Percentiles rank a stretch among this genome's conserved stretches.
phyloP scores from a whole-genome alignment of 2,329 filamentous ascomycete genomes.

The Talaromyces marneffei region DNA sequence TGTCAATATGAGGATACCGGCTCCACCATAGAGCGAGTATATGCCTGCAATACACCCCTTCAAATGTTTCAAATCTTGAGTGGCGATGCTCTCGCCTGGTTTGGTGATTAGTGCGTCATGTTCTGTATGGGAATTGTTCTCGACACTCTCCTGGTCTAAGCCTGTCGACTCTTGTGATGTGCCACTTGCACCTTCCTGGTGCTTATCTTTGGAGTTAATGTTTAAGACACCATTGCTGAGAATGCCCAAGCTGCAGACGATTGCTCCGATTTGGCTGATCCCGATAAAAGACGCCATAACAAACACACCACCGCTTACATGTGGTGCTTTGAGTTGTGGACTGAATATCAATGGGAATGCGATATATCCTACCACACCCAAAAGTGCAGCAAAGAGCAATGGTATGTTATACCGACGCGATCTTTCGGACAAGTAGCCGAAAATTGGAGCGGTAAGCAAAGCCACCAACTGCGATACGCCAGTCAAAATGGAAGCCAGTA shows the following conservation, averaged over 20 bases:
- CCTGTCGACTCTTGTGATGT: background rate
- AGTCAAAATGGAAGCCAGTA: constrained; percentile 78
- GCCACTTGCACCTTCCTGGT: background rate
- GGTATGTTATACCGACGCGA: constrained; percentile 64
- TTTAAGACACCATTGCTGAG: constrained; percentile 72
- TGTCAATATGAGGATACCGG: constrained; percentile 82
- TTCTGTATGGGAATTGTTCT: constrained; percentile 18
- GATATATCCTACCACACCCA: constrained; percentile 73
- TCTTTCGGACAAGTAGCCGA: constrained; percentile 76
- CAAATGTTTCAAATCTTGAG: constrained; percentile 49
- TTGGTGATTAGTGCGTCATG: constrained; percentile 27
- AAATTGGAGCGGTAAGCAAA: constrained; percentile 75
- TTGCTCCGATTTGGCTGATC: constrained; percentile 90
- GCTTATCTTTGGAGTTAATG: constrained; percentile 15
- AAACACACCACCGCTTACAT: constrained; percentile 65
- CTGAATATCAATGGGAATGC: constrained; percentile 69
- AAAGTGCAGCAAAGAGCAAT: constrained; percentile 62
- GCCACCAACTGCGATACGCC: constrained; percentile 84
- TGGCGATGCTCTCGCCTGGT: constrained; percentile 18
- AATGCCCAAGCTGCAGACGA: constrained; percentile 89
- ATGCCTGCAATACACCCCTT: constrained; percentile 94
- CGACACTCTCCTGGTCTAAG: background rate
- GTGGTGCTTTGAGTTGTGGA: constrained; percentile 66
- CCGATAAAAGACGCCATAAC: constrained; percentile 74
- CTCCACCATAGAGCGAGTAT: constrained; percentile 85